These are phyloP conservation scores for Triadica sebifera DNA, from an alignment of 345 rosid species.

Conservation along the genomic window DNA sequence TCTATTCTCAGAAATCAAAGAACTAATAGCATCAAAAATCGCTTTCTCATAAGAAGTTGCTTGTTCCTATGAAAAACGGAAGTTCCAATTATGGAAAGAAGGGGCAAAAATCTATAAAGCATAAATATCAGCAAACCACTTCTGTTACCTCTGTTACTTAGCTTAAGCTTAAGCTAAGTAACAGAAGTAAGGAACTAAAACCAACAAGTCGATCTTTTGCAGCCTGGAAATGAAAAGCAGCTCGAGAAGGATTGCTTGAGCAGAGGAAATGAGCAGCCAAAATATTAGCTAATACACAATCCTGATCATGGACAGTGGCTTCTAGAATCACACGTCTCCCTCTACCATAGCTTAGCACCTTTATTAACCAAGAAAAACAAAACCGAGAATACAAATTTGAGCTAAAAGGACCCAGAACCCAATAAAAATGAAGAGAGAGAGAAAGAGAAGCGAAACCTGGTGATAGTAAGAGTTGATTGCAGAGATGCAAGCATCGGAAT, in stretches of 20 bases:
- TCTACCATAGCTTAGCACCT: constrained; percentile 77
- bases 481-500: constrained; percentile 62
- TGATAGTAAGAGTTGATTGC: constrained; percentile 63
- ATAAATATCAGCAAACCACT: too few species aligned
- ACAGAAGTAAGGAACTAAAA: not conserved
- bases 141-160: too few species aligned
- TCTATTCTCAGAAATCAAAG: constrained; percentile 52
- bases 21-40: constrained; percentile 53
- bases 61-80: constrained; percentile 46
- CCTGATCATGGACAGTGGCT: constrained; percentile 56
- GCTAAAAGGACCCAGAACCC: not conserved
- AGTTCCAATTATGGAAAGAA: not conserved
- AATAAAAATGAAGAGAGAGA: not conserved
- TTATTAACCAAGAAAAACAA: constrained; percentile 9
- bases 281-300: constrained; percentile 71
- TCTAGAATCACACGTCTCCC: constrained; percentile 59
- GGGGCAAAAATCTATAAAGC: not conserved
- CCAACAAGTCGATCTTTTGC: constrained; percentile 61
- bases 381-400: not conserved
- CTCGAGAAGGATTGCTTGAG: constrained; percentile 44
- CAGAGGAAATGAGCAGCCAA: constrained; percentile 72
- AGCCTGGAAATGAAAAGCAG: constrained; percentile 40
- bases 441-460: constrained; percentile 43
- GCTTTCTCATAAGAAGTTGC: constrained; percentile 75
- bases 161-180: too few species aligned